Percentiles rank a stretch among this genome's conserved stretches.
phyloP scores from a whole-genome alignment of 441 rosid genomes.

The Erodium chrysanthum region DNA sequence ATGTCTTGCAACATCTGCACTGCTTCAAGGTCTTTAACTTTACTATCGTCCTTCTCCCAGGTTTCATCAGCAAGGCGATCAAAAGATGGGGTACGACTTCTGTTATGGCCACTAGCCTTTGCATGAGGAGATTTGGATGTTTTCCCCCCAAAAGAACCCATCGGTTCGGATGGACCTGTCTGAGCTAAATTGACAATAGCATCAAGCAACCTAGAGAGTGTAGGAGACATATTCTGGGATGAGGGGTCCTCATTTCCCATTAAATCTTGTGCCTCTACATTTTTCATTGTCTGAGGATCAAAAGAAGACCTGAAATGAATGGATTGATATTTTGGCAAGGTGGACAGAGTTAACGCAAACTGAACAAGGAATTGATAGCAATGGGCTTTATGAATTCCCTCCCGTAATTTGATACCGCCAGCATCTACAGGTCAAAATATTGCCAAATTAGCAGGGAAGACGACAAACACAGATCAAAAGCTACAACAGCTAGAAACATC shows the following conservation, averaged over 20 bases:
- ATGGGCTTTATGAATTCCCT: conserved; percentile 98
- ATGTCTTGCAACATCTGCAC: conserved; percentile 98
- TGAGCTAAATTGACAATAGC: conserved; percentile 93
- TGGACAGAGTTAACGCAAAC: conserved; percentile 76
- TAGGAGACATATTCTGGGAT: conserved; percentile 52
- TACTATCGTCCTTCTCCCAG: conserved; percentile 69
- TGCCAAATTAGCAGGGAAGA: conserved; percentile 27
- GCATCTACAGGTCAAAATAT: conserved; percentile 66
- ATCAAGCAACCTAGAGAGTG: conserved; percentile 93
- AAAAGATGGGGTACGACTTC: conserved; percentile 49
- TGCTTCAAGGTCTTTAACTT: conserved; percentile 99
- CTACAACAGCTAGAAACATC: conserved; percentile 8
- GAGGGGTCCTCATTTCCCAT: conserved; percentile 42
- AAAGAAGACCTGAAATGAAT: conserved; percentile 31
- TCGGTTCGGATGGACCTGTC: conserved; percentile 68
- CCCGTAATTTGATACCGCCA: conserved; percentile 86
- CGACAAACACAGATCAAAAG: conserved; percentile 10
- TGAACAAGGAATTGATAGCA: conserved; percentile 99
- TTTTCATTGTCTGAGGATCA: conserved; percentile 29
- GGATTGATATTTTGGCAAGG: conserved; percentile 44
- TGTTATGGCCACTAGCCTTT: conserved; percentile 45
- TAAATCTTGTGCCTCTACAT: conserved; percentile 23
- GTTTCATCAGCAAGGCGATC: conserved; percentile 56
- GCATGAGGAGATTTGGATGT: conserved; percentile 46
- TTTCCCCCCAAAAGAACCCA: conserved; percentile 36